A percentile compares a stretch with the other conserved stretches of the same genome.
These are phyloP conservation scores for Backusella sp. DNA, from an alignment of 192 early-diverging fungal genomes.

Conservation along the genomic window DNA sequence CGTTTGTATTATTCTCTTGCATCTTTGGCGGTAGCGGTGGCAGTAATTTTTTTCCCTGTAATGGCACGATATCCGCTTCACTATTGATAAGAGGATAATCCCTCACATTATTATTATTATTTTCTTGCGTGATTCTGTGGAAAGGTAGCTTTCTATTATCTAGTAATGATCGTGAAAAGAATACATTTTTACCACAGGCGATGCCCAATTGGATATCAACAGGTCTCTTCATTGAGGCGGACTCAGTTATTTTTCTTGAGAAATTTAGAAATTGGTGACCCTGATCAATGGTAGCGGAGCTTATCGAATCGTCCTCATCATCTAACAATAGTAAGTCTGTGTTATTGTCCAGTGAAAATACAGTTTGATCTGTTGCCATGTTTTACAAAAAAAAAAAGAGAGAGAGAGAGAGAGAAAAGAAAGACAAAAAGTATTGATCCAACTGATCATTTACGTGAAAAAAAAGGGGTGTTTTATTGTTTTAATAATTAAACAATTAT, in stretches of 20 bases:
- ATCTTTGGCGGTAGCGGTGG: not conserved
- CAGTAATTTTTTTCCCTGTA: not conserved
- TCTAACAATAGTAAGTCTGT: not conserved
- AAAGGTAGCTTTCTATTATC: not conserved
- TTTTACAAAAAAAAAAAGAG: not conserved
- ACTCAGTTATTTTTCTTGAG: not conserved
- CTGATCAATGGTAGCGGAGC: not conserved
- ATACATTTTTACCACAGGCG: not conserved
- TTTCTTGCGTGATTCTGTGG: not conserved
- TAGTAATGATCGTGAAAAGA: not conserved
- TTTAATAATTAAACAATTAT: not conserved
- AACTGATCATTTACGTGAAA: not conserved
- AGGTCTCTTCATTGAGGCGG: slow-evolving; percentile 4
- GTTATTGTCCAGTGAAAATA: not conserved
- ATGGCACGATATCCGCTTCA: not conserved
- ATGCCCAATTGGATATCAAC: slow-evolving; percentile 22
- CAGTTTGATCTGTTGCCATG: not conserved
- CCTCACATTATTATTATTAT: not conserved
- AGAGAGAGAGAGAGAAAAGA: not conserved
- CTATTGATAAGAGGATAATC: not conserved
- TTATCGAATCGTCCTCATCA: not conserved
- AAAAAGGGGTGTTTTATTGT: not conserved
- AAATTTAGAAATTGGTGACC: slow-evolving; percentile 11
- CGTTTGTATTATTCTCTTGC: not conserved
- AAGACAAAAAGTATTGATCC: not conserved